phyloP scores from a whole-genome alignment of 257 asterid species.

The Rubia yunnanensis region DNA sequence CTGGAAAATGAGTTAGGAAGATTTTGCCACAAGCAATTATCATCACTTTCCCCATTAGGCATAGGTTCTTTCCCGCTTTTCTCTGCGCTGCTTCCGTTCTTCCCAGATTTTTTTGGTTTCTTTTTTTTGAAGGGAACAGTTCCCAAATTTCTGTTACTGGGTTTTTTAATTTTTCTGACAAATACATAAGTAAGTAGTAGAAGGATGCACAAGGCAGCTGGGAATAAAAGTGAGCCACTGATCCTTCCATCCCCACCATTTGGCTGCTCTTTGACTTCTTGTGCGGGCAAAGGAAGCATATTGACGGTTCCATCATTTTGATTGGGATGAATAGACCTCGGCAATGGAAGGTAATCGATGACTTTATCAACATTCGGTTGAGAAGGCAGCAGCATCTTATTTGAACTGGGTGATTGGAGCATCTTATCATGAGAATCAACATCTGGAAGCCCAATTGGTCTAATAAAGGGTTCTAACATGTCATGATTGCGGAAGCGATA shows the following conservation, averaged over 20 bases:
- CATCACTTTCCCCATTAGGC: conserved; percentile 32
- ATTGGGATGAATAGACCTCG: conserved; percentile 16
- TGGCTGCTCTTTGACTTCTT: conserved; percentile 15
- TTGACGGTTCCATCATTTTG: conserved; percentile 9
- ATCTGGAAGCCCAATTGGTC: conserved; percentile 32
- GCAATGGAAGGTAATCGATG: conserved; percentile 30
- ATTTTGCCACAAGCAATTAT: conserved; percentile 36
- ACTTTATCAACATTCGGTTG: conserved; percentile 60
- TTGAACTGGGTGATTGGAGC: conserved; percentile 36
- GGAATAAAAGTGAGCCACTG: conserved; percentile 14
- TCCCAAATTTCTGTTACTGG: conserved; percentile 18
- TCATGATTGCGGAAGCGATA: conserved; percentile 53
- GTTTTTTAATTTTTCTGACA: conserved; percentile 22
- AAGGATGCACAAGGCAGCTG: conserved; percentile 21
- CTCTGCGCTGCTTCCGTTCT: conserved; percentile 33
- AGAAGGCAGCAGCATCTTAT: conserved; percentile 43
- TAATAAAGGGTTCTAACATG: conserved; percentile 32
- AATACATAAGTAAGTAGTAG: conserved; percentile 10
- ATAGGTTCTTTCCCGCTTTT: conserved; percentile 31
- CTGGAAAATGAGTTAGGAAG: conserved; percentile 32
- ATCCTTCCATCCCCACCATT: conserved; percentile 16
- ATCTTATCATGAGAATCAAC: conserved; percentile 38
- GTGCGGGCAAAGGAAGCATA: conserved; percentile 23
- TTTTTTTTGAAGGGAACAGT: conserved; percentile 46
- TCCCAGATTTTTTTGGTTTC: conserved; percentile 54